Base-by-base conservation (phyloP, 2,329 filamentous ascomycete species). In the Pseudogymnoascus sp. region DNA sequence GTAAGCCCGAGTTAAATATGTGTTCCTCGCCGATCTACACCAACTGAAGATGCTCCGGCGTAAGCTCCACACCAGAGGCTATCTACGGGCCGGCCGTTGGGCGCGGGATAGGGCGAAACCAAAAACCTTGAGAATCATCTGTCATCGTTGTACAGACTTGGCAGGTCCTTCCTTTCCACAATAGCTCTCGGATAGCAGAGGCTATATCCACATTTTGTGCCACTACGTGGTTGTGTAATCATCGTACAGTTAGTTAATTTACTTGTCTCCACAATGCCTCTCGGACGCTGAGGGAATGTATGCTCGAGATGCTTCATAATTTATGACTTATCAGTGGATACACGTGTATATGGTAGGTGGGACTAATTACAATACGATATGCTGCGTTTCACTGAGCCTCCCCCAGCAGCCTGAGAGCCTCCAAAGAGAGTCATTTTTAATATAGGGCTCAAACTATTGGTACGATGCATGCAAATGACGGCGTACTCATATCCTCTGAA, bases 291-390 rank as follows among this genome's bases (percentile, higher is more conserved):
- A 12, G 23, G 6, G 13, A 28, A n/a, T 12, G 23, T 12, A 28
- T 48, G n/a, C 41, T 48, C 19, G 23, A 28, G 21, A 48, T 28
- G 21, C 41, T 48, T 48, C 41, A 48, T 48, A 28, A 28, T 28
- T 48, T 48, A 48, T 48, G 41, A 48, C n/a, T 48, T 48, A 18
- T 48, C 41, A 48, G 41, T 48, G 41, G 23, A 48, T 48, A 48
- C 41, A 48, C 41, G 23, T 48, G 23, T 28, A 28, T 28, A 15
- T 28, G n/a, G 23, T 48, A 8, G 13, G 41, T 48, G 23, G n/a
- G 23, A 48, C 41, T 28, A 23, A 7, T 18, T 28, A 23, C 28
- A 9, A 28, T 28, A 23, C 4, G 9, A 48, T 28, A 48, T 26
- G 39, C 23, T 28, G 6, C 13, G 41, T 48, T 48, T 28, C 41